Percentiles rank a stretch among this genome's conserved stretches.
phyloP scores from a whole-genome alignment of 2,329 filamentous ascomycete genomes.

The Fonsecaea monophora region DNA sequence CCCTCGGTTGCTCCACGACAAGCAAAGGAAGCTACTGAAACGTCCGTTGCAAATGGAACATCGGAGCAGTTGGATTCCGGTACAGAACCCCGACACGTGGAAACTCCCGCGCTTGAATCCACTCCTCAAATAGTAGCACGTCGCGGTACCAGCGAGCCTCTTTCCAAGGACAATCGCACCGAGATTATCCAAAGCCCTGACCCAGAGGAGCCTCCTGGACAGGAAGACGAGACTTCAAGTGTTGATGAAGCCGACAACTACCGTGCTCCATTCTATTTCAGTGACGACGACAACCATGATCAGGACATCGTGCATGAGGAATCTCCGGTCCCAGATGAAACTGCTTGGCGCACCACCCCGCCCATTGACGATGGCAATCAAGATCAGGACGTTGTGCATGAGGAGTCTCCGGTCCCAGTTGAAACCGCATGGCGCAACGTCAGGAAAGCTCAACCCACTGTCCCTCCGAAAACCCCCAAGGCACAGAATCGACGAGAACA shows the following conservation, averaged over 20 bases:
- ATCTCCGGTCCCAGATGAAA: neutral
- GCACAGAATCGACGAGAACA: neutral
- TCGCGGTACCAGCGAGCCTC: neutral
- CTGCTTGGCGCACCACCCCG: neutral
- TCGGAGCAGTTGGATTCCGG: neutral
- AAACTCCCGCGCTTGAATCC: neutral
- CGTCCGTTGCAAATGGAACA: neutral
- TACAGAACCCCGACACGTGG: neutral
- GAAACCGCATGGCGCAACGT: neutral
- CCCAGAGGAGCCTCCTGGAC: neutral
- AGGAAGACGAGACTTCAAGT: neutral
- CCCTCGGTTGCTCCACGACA: neutral
- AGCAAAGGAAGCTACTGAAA: neutral
- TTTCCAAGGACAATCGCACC: neutral
- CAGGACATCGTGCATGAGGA: neutral
- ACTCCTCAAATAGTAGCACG: neutral
- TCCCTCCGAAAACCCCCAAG: neutral
- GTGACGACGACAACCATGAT: neutral
- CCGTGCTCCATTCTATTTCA: neutral
- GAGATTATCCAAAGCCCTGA: neutral
- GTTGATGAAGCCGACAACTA: neutral
- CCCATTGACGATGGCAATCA: neutral
- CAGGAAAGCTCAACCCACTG: neutral
- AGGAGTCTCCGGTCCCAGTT: neutral
- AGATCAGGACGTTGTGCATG: conserved; percentile 4